Conservation (phyloP, 805 yeast species). For the Metschnikowia colocasiae region DNA sequence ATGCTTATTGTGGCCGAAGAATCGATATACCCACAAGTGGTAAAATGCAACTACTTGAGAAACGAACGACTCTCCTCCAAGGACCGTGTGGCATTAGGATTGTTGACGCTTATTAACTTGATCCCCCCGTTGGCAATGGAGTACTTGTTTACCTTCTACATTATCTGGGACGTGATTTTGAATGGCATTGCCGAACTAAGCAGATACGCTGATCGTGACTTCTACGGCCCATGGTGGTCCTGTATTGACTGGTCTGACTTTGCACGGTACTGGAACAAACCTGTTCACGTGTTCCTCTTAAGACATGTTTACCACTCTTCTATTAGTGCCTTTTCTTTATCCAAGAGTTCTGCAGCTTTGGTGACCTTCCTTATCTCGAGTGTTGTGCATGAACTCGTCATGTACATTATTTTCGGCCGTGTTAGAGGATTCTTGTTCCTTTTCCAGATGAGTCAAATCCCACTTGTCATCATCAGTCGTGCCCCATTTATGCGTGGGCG, state of each 20-base stretch:
- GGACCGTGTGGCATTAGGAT: constrained; percentile 7
- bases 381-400: constrained; percentile 83
- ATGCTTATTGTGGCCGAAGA: constrained; percentile 81
- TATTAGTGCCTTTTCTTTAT: constrained; percentile 67
- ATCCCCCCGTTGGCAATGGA: constrained; percentile 75
- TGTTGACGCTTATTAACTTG: constrained; percentile 55
- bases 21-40: constrained; percentile 68
- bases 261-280: constrained; percentile 90
- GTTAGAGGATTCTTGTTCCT: constrained; percentile 75
- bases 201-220: constrained; percentile 82
- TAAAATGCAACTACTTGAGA: constrained; percentile 54
- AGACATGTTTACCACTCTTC: constrained; percentile 94
- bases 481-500: constrained; percentile 53
- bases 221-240: constrained; percentile 98
- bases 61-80: constrained; percentile 10
- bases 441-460: constrained; percentile 86
- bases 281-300: constrained; percentile 83
- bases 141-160: constrained; percentile 74
- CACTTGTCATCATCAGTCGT: constrained; percentile 63
- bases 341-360: constrained; percentile 65
- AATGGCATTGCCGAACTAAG: constrained; percentile 89
- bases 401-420: constrained; percentile 81
- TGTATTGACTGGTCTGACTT: constrained; percentile 91
- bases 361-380: constrained; percentile 78
- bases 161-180: constrained; percentile 93